Base-by-base conservation (phyloP, 345 rosid genomes). In the Orychophragmus violaceus region DNA sequence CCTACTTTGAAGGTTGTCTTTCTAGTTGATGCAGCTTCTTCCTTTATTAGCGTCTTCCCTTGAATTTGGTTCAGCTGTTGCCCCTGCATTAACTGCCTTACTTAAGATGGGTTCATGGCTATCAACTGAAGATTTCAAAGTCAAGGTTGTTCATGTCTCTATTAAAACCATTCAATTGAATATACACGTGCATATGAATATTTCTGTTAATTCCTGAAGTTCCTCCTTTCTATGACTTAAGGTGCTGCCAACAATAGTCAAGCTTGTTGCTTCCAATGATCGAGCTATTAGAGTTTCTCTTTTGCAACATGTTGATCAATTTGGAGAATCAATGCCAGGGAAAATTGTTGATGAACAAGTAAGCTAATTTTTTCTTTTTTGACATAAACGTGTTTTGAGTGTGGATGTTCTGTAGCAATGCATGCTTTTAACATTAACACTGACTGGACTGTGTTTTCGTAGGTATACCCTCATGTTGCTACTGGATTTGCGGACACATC, bases 61-160 rank as follows among this genome's bases (percentile, higher is more conserved):
- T 75, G 97, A 94, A 82, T 94, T 83, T 87, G 97, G 99, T 72
- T 94, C 97, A 41, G 99, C 97, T 72, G 87, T 86, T 65, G 96
- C 99, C 72, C 90, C 89, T 68, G 96, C 97, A 63, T 79, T 94
- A 81, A 82, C 91, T 45, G 89, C 97, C 29, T 67, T 94, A 54
- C 81, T 94, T 81, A 90, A 90, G 81, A 87, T 94, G 89, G 95
- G 96, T 42, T 83, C 89, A n/a, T 94, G 97, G 97, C 86, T 90
- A 79, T 77, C 96, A 9, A 58, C 84, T 59, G 99, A 94, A 75
- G 97, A 94, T 72, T 94, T 87, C 79, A 83, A 68, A 79, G 68
- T 81, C 70, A 94, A 94, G 97, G 99, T 90, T 44, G 42, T 65
- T 64, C 58, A 50, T n/a, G n/a, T 23, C 54, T 14, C 59, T 10